phyloP scores from a whole-genome alignment of 2,329 filamentous ascomycete genomes.

The Aspergillus ustus region DNA sequence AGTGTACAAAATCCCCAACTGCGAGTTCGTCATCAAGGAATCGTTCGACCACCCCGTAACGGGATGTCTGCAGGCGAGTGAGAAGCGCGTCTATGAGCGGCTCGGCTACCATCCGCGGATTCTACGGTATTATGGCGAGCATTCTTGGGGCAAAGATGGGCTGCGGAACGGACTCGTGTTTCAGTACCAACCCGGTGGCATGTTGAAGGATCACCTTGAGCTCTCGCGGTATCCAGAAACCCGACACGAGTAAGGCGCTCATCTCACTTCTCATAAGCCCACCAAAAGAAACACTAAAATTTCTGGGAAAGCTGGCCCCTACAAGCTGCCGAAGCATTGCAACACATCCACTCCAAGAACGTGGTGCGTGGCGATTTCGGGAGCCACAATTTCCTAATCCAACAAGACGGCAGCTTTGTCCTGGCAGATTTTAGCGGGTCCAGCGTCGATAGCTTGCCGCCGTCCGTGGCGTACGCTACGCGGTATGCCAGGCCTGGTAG shows the following conservation, averaged over 20 bases:
- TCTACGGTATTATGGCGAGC: constrained; percentile 14
- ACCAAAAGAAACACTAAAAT: too few species aligned
- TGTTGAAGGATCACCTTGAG: too few species aligned
- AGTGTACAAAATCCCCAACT: constrained; percentile 9
- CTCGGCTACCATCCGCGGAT: constrained; percentile 8
- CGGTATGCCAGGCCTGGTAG: background rate
- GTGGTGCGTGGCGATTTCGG: background rate
- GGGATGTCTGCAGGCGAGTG: background rate
- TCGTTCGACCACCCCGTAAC: background rate
- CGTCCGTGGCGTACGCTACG: background rate
- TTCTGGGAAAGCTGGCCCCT: background rate
- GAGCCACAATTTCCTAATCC: constrained; percentile 8
- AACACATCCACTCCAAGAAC: background rate
- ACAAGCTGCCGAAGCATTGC: background rate
- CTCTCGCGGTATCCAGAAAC: too few species aligned
- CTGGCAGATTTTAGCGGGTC: constrained; percentile 7
- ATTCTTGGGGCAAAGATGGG: background rate
- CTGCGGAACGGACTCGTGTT: constrained; percentile 9
- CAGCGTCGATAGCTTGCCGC: background rate
- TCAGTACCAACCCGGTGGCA: background rate
- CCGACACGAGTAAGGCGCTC: too few species aligned
- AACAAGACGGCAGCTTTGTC: constrained; percentile 1
- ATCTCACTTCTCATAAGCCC: too few species aligned
- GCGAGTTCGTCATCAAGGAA: constrained; percentile 13
- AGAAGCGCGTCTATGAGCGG: constrained; percentile 15